Conservation (phyloP, 2,329 filamentous ascomycete species). For the Bipolaris victoriae region DNA sequence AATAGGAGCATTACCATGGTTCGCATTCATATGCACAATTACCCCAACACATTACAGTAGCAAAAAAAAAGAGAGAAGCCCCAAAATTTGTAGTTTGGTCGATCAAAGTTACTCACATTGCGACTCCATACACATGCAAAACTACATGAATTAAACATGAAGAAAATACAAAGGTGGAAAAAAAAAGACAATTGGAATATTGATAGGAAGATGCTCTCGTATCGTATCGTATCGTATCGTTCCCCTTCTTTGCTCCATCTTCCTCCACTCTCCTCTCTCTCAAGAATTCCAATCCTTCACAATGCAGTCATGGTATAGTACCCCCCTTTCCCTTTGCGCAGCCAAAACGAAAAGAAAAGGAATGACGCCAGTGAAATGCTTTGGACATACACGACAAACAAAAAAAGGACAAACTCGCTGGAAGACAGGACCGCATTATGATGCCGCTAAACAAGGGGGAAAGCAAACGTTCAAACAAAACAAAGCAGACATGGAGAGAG, state of each 20-base stretch:
- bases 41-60: too few relatives aligned
- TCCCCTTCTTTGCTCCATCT: background rate
- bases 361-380: constrained; percentile 30
- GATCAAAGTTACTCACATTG: too few relatives aligned
- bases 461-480: background rate
- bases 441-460: constrained; percentile 33
- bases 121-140: too few relatives aligned
- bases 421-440: constrained; percentile 20
- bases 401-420: constrained; percentile 8
- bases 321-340: background rate
- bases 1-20: too few relatives aligned
- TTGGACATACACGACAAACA: background rate
- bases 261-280: background rate
- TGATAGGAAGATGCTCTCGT: constrained; percentile 3
- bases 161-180: too few relatives aligned
- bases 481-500: background rate
- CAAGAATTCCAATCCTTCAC: constrained; percentile 7
- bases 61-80: too few relatives aligned
- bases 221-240: background rate
- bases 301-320: constrained; percentile 27
- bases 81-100: too few relatives aligned
- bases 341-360: constrained; percentile 4
- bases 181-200: background rate
- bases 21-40: too few relatives aligned
- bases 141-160: too few relatives aligned